Conservation (phyloP, 2,329 filamentous ascomycete species). For the Cadophora sp. region DNA sequence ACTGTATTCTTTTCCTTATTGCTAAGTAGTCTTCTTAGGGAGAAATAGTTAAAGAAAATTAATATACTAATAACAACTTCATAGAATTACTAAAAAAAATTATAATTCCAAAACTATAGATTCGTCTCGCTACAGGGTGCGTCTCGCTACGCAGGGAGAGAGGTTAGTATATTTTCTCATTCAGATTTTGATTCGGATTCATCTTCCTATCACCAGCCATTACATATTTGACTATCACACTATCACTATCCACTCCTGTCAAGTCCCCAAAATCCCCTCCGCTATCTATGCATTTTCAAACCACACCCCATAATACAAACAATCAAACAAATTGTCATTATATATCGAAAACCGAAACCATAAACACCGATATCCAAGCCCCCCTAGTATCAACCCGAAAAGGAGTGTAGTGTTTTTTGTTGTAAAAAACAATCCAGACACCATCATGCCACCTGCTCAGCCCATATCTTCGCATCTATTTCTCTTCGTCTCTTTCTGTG, state of each 20-base stretch:
- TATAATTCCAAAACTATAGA: too few relatives aligned
- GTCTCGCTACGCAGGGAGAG: too few relatives aligned
- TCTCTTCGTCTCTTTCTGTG: not conserved
- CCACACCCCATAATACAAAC: not conserved
- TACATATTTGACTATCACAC: not conserved
- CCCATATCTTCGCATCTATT: slow-evolving; percentile 12
- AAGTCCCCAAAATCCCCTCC: not conserved
- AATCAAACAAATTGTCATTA: not conserved
- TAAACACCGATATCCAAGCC: slow-evolving; percentile 30
- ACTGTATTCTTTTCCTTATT: too few relatives aligned
- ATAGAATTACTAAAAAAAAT: too few relatives aligned
- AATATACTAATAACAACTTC: too few relatives aligned
- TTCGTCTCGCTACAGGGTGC: too few relatives aligned
- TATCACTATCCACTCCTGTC: not conserved
- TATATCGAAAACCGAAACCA: slow-evolving; percentile 15
- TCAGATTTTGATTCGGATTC: not conserved
- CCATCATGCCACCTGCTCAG: slow-evolving; percentile 19
- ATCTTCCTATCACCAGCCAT: too few relatives aligned
- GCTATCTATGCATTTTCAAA: not conserved
- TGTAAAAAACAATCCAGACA: slow-evolving; percentile 18
- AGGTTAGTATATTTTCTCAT: not conserved
- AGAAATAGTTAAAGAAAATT: too few relatives aligned
- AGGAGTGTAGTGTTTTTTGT: slow-evolving; percentile 28
- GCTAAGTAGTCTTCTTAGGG: too few relatives aligned
- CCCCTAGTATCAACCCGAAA: slow-evolving; percentile 16